These are phyloP conservation scores for Neocatenulostroma microsporum DNA, from an alignment of 2,329 filamentous ascomycete species.

Conservation along the genomic window DNA sequence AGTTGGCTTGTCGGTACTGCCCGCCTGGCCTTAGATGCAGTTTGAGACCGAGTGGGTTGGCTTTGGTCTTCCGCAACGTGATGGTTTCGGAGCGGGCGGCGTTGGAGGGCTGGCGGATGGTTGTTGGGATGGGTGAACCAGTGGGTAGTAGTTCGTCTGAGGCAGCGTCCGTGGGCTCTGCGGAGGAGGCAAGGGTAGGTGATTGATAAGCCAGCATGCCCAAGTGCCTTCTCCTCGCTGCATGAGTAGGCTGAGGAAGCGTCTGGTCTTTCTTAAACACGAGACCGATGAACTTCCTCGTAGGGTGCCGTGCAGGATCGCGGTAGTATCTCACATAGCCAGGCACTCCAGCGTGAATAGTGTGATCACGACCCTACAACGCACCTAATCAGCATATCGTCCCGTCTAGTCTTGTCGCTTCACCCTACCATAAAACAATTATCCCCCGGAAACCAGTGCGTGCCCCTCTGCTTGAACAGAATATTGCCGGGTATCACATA, in stretches of 20 bases:
- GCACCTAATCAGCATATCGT: background rate
- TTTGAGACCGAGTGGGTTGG: constrained; percentile 20
- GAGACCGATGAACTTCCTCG: constrained; percentile 90
- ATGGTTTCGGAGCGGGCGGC: constrained; percentile 19
- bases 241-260: constrained; percentile 68
- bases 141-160: constrained; percentile 6
- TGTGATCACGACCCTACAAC: constrained; percentile 81
- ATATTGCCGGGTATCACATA: constrained; percentile 95
- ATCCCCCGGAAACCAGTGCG: constrained; percentile 89
- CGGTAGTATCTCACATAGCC: constrained; percentile 97
- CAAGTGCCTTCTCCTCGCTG: constrained; percentile 64
- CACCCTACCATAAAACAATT: constrained; percentile 73
- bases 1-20: constrained; percentile 58
- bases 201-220: constrained; percentile 56
- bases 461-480: constrained; percentile 93
- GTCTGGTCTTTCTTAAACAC: constrained; percentile 74
- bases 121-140: constrained; percentile 11
- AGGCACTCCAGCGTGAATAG: constrained; percentile 74
- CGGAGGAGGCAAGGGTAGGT: constrained; percentile 17
- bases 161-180: constrained; percentile 7
- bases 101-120: constrained; percentile 15
- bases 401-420: background rate
- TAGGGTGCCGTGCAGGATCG: constrained; percentile 73
- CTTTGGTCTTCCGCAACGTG: constrained; percentile 15
- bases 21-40: constrained; percentile 49